Evolutionary conservation across 305 asterid genomes (phyloP), one percentile per base, ranked within the genome.

Genomic region (Fraxinus baroniana): DNA sequence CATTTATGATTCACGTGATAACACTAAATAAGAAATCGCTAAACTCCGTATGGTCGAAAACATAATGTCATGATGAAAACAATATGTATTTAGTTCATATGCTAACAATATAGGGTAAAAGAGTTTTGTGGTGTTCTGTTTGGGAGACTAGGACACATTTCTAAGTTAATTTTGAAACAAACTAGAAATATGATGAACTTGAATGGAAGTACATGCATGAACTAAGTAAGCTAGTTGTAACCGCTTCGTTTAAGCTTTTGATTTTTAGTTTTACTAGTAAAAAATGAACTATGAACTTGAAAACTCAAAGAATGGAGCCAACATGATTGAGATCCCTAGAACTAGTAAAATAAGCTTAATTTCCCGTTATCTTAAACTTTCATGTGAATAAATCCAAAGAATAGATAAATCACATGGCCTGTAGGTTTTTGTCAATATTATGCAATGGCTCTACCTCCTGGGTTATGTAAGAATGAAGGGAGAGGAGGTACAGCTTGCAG

Each of bases 201-300:
- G 37, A 68, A 28, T 10, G 39, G 36, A 68, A 13, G 72, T 22
- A 24, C 17, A 12, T 24, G 12, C 72, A 64, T 28, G 37, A 68
- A 68, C 37, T 28, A 68, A 24, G 74, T 66, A 66, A 66, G 74
- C 20, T 28, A 66, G 74, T 66, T 66, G 74, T 28, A 66, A 66
- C 18, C 20, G 33, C 37, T 9, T 66, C 24, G 32, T 62, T 62
- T 62, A 62, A 28, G 37, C 39, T 26, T 9, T 68, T 24, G 74
- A 28, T 30, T 26, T 28, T 17, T 52, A 52, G 62, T 52, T 52
- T 68, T 30, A 68, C 74, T 68, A 13, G 74, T 68, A 28, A 13
- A 68, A 68, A 26, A 68, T 68, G 74, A 68, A 68, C 18, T 68
- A 68, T 68, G 74, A 68, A 68, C 18, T 68, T 68, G 74, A 68